Base-by-base conservation (phyloP, 148 eudicot genomes). In the Cornus kousa region DNA sequence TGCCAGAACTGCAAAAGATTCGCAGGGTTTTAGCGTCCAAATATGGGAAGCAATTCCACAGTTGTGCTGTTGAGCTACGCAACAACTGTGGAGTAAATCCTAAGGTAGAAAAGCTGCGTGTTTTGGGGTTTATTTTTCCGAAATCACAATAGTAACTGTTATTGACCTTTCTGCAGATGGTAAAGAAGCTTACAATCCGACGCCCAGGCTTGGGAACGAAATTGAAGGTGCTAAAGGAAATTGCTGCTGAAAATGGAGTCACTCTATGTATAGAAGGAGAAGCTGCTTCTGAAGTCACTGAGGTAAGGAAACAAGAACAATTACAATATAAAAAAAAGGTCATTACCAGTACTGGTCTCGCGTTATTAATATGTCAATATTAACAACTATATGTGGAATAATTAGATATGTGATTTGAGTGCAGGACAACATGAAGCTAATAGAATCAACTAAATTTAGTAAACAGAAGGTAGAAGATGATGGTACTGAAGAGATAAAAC, bases 1-100 rank as follows among this genome's bases (percentile, higher is more conserved):
- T 86, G 50, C 91, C 91, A 32, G 89, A 88, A 72, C 86, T 88
- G 39, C 80, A 50, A 22, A 80, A 88, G 50, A 59, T 83, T 64
- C 82, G 89, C 22, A 78, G 73, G 4, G 77, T 75, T 57, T 82
- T 86, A 74, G 32, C 76, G 20, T 70, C 79, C 0, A 79, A 67
- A 31, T 84, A 66, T 71, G 91, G 91, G 62, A 80, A 88, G 10
- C 80, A 88, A 55, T 88, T 74, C 69, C 80, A 81, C 32, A 5
- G 80, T 62, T 74, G 77, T 46, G 77, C 83, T 17, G 70, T 74
- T 20, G 86, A 88, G 55, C 78, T 85, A 73, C 81, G 83, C 24
- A 84, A 59, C 66, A 74, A 68, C 74, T 81, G 81, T 31, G 77
- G 75, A 68, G 89, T 88, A 40, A 80, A 82, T 77, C 84, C 81